phyloP scores from a whole-genome alignment of 805 yeast species.

The Metschnikowia arizonensis region DNA sequence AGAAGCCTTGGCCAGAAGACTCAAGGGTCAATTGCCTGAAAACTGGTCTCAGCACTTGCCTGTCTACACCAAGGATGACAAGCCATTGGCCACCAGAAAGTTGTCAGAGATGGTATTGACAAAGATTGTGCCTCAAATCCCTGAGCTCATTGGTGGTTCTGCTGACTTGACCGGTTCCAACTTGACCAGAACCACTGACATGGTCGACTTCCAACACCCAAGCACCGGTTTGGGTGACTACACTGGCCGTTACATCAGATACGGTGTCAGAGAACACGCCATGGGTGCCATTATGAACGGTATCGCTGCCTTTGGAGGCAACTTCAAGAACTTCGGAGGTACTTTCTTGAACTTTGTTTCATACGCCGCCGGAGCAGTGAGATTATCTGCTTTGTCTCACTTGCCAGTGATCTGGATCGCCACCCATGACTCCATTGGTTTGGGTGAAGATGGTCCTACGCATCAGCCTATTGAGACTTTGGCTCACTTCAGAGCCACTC shows the following conservation, averaged over 20 bases:
- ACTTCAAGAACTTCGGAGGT: conserved; percentile 90
- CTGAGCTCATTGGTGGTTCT: conserved; percentile 95
- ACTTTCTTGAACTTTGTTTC: conserved; percentile 92
- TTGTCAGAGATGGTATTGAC: conserved; percentile 77
- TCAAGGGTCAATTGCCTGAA: conserved; percentile 70
- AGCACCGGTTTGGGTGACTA: conserved; percentile 75
- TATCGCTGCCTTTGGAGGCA: conserved; percentile 85
- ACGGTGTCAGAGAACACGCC: conserved; percentile 98
- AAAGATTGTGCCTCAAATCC: conserved; percentile 58
- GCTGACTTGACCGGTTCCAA: conserved; percentile 98
- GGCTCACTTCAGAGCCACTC: conserved; percentile 81
- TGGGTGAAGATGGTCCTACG: conserved; percentile 93
- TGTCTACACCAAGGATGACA: conserved; percentile 68
- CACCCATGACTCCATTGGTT: conserved; percentile 85
- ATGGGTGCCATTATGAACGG: conserved; percentile 99
- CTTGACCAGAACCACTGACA: conserved; percentile 81
- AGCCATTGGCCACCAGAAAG: conserved; percentile 91
- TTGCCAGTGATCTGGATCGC: conserved; percentile 85
- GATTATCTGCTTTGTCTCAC: conserved; percentile 79
- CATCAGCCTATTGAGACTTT: conserved; percentile 89
- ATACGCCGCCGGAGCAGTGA: conserved; percentile 82
- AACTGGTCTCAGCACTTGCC: conserved; percentile 81
- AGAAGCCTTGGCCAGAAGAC: conserved; percentile 76
- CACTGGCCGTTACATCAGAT: conserved; percentile 90
- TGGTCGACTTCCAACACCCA: conserved; percentile 91